A percentile compares a stretch with the other conserved stretches of the same genome.
Conservation (phyloP, 164 flowering plant species). For the Umbellularia californica region DNA sequence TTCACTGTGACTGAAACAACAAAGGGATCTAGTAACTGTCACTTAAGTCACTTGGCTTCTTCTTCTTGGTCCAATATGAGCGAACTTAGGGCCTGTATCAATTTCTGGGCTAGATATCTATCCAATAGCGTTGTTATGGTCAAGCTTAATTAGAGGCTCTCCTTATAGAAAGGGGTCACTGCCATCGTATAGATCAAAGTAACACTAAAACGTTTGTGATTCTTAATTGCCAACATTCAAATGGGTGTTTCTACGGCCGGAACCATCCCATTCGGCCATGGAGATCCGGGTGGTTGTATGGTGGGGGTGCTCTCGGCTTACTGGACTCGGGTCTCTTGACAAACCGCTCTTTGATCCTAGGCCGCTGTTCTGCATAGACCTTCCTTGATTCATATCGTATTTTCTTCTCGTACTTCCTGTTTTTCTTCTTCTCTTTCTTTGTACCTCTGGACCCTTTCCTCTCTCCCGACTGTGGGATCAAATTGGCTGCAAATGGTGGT, state of each 20-base stretch:
- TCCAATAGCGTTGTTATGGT: too few relatives aligned
- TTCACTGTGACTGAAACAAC: neutral
- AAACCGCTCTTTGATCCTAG: conserved; percentile 28
- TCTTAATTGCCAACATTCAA: neutral
- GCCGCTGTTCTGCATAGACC: conserved; percentile 32
- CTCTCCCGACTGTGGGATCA: conserved; percentile 18
- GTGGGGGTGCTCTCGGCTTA: neutral
- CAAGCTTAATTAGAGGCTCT: too few relatives aligned
- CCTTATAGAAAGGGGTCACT: neutral
- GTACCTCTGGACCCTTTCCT: conserved; percentile 32
- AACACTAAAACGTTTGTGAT: neutral
- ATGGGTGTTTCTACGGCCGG: neutral
- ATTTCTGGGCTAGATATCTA: too few relatives aligned
- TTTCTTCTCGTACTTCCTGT: conserved; percentile 25
- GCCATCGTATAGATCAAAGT: neutral
- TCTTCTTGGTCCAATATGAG: too few relatives aligned
- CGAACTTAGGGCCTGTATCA: too few relatives aligned
- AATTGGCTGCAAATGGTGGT: neutral
- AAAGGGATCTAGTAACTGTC: too few relatives aligned
- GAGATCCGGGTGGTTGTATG: neutral
- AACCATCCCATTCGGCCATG: conserved; percentile 1
- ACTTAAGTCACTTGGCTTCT: too few relatives aligned
- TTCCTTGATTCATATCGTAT: conserved; percentile 31
- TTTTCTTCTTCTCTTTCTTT: conserved; percentile 30
- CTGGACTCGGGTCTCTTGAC: conserved; percentile 14